A percentile compares a stretch with the other conserved stretches of the same genome.
Conservation (phyloP, 2,329 filamentous ascomycete genomes). For the Calonectria ilicicola region DNA sequence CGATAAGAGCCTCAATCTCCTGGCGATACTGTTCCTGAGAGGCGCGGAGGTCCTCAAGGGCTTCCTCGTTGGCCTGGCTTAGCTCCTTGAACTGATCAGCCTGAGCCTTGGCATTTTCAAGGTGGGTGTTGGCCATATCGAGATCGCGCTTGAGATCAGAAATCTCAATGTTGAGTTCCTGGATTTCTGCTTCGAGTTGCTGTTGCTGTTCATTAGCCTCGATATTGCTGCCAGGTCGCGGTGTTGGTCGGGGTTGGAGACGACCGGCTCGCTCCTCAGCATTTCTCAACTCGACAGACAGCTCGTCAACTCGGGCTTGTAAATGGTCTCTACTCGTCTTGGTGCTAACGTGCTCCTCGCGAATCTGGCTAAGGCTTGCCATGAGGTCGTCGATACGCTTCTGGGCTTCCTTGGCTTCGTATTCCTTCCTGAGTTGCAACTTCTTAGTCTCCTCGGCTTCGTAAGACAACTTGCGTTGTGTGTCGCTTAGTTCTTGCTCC, state of each 20-base stretch:
- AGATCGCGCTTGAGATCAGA: constrained; percentile 89
- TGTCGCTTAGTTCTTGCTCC: constrained; percentile 81
- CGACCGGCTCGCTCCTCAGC: constrained; percentile 89
- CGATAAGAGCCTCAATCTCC: constrained; percentile 81
- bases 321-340: constrained; percentile 93
- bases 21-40: constrained; percentile 90
- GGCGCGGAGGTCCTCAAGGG: constrained; percentile 81
- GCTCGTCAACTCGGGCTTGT: constrained; percentile 87
- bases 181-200: constrained; percentile 70
- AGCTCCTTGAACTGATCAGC: constrained; percentile 91
- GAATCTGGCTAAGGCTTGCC: constrained; percentile 79
- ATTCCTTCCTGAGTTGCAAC: constrained; percentile 85
- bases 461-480: constrained; percentile 85
- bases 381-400: constrained; percentile 94
- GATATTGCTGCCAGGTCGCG: constrained; percentile 62
- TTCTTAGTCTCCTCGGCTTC: constrained; percentile 90
- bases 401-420: constrained; percentile 87
- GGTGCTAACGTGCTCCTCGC: constrained; percentile 86
- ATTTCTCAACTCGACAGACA: constrained; percentile 87
- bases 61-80: constrained; percentile 88
- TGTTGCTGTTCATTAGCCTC: constrained; percentile 60
- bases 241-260: constrained; percentile 82
- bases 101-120: constrained; percentile 84
- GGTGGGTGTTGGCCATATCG: constrained; percentile 81
- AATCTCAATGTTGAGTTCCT: constrained; percentile 86